A percentile compares a stretch with the other conserved stretches of the same genome.
Evolutionary conservation across 2,329 filamentous ascomycete genomes (phyloP).

Genomic region (Periglandula ipomoeae): DNA sequence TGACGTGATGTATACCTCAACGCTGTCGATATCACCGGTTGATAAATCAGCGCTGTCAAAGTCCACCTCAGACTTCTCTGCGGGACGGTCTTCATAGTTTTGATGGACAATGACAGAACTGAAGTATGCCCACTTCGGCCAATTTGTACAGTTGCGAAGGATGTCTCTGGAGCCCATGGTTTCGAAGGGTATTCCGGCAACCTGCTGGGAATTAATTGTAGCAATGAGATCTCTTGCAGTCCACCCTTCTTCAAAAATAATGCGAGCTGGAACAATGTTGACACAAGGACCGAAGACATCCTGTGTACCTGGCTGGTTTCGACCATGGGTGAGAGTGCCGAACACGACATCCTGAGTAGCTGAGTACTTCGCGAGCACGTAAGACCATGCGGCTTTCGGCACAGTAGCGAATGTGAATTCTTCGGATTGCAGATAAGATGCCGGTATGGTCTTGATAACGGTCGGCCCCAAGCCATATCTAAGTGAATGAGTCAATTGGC

Average conservation of each 20-base stretch:
- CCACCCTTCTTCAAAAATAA: neutral
- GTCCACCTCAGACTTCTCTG: neutral
- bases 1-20: conserved; percentile 4
- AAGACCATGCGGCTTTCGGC: neutral
- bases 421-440: neutral
- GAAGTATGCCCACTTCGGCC: conserved; percentile 2
- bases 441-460: conserved; percentile 1
- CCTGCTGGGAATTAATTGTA: neutral
- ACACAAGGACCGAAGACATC: conserved; percentile 2
- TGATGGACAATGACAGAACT: conserved; percentile 4
- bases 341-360: conserved; percentile 4
- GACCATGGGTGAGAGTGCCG: conserved; percentile 3
- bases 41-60: conserved; percentile 4
- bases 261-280: neutral
- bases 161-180: conserved; percentile 3
- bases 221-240: neutral
- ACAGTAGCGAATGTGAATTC: conserved; percentile 3
- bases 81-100: neutral
- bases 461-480: conserved; percentile 2
- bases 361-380: conserved; percentile 1
- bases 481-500: conserved; percentile 1
- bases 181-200: neutral
- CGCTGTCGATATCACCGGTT: conserved; percentile 3
- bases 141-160: conserved; percentile 1
- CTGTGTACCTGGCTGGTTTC: conserved; percentile 5